Evolutionary conservation across 345 rosid genomes (phyloP), one percentile per base, ranked within the genome.

Genomic region (Eucalyptus curtisii): DNA sequence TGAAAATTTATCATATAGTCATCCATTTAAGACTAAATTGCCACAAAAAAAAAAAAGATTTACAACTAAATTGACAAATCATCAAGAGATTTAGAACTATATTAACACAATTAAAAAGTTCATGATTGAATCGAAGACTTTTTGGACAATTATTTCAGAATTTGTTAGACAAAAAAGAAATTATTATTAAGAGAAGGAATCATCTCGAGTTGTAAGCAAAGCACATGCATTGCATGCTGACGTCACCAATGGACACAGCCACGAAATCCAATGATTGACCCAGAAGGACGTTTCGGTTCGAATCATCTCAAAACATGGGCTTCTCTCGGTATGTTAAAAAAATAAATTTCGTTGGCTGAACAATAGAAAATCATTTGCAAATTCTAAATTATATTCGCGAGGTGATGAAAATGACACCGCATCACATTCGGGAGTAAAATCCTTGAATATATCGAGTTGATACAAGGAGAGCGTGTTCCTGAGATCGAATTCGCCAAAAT

Each of bases 21-120:
- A 55, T 0, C 30, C 10, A n/a, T n/a, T n/a, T n/a, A n/a, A n/a
- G n/a, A n/a, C n/a, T n/a, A n/a, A n/a, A n/a, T n/a, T n/a, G n/a
- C n/a, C n/a, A n/a, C n/a, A n/a, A n/a, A n/a, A n/a, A n/a, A n/a
- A n/a, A n/a, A n/a, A n/a, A n/a, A n/a, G n/a, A n/a, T n/a, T n/a
- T n/a, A 0, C 13, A 22, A 55, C 8, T 55, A 25, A 55, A 55
- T 10, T 55, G 61, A 25, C 30, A 10, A 55, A 55, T 10, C 13
- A 22, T 55, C 61, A 24, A 24, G 61, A 4, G 5, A 3, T 55
- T 55, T 55, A 13, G 1, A 25, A 25, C 27, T 55, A 55, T 22
- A 55, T 55, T 55, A 1, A 0, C 13, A 55, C 0, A 55, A 55
- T 55, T 24, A 8, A 55, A 55, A 55, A 0, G 0, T 55, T 55